phyloP scores from a whole-genome alignment of 208 protist species.

The Leishmania major region DNA sequence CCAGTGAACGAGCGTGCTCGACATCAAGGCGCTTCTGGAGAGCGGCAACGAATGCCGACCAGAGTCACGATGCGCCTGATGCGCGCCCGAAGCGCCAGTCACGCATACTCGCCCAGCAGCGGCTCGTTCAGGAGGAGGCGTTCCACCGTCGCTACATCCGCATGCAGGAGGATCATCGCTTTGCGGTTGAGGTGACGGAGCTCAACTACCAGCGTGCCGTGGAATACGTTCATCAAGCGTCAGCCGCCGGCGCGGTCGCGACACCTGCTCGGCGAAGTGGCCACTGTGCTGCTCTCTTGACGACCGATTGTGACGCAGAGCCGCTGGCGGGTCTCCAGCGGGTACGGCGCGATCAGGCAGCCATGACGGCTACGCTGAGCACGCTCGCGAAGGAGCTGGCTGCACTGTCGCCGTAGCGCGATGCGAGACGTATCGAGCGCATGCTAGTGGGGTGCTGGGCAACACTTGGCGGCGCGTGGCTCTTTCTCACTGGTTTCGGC shows the following conservation, averaged over 20 bases:
- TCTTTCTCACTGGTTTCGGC: neutral
- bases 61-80: neutral
- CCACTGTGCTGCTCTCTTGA: neutral
- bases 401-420: neutral
- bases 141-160: conserved; percentile 32
- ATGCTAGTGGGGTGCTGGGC: neutral
- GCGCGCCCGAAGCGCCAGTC: neutral
- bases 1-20: neutral
- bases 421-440: neutral
- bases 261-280: neutral
- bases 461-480: neutral
- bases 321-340: conserved; percentile 15
- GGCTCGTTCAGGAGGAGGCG: conserved; percentile 30
- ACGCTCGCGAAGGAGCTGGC: neutral
- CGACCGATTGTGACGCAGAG: neutral
- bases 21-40: neutral
- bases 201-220: conserved; percentile 29
- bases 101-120: conserved; percentile 22
- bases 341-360: conserved; percentile 21
- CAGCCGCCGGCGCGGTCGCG: neutral
- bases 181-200: conserved; percentile 28
- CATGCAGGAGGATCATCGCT: conserved; percentile 32
- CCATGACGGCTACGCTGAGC: conserved; percentile 15
- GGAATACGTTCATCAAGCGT: conserved; percentile 7
- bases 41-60: neutral